Conservation (phyloP, 257 asterid genomes). For the Ajuga chamaepitys region DNA sequence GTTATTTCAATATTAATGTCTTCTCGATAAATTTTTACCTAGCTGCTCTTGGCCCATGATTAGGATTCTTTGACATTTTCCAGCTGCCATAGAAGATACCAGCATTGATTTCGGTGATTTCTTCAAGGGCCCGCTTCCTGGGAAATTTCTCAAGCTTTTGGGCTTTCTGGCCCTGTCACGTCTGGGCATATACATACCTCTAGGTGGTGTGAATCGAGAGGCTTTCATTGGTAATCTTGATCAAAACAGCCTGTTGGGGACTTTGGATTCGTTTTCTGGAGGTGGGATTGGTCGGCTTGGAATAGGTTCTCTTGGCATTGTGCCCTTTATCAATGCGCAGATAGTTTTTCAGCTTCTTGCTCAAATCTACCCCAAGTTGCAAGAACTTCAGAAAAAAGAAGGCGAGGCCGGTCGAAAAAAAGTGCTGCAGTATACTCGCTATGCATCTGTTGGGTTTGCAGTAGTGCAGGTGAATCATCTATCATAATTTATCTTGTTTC, state of each 20-base stretch:
- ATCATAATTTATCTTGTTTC: neutral
- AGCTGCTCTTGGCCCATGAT: constrained; percentile 41
- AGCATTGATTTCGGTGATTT: constrained; percentile 93
- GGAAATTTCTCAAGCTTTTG: constrained; percentile 88
- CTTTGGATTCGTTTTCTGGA: constrained; percentile 94
- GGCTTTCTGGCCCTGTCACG: constrained; percentile 86
- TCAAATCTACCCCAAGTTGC: constrained; percentile 89
- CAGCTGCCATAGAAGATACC: constrained; percentile 99
- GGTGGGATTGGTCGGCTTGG: constrained; percentile 99
- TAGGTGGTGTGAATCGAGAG: constrained; percentile 91
- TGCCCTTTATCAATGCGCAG: constrained; percentile 96
- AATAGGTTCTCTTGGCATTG: constrained; percentile 91
- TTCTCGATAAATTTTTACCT: constrained; percentile 23
- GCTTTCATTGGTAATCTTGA: constrained; percentile 91
- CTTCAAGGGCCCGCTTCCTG: constrained; percentile 97
- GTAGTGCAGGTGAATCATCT: constrained; percentile 65
- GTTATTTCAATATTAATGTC: neutral
- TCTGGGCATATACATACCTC: constrained; percentile 90
- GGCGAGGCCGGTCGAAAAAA: constrained; percentile 99
- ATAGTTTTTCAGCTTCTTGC: constrained; percentile 96
- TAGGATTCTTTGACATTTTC: constrained; percentile 47
- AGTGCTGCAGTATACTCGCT: constrained; percentile 93
- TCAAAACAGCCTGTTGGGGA: constrained; percentile 83
- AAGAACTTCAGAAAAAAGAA: constrained; percentile 91
- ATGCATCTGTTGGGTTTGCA: constrained; percentile 98